phyloP scores from a whole-genome alignment of 2,329 filamentous ascomycete genomes.

The Alternaria longipes region DNA sequence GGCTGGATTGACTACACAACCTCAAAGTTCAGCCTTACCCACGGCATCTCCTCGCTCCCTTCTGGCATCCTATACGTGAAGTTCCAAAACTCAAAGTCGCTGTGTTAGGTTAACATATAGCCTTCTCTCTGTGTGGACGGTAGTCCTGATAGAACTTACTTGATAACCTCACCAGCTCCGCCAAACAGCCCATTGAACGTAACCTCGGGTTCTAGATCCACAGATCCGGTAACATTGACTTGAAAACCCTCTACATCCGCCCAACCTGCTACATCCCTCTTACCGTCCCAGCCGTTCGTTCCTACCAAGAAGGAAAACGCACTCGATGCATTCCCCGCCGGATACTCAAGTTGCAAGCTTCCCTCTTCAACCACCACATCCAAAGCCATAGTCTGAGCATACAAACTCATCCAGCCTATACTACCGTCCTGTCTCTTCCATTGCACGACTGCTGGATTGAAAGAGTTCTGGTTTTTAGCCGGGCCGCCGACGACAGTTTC shows the following conservation, averaged over 20 bases:
- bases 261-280: conserved; percentile 58
- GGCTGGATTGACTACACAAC: neutral
- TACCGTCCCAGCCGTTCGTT: conserved; percentile 55
- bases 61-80: conserved; percentile 53
- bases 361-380: conserved; percentile 30
- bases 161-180: conserved; percentile 48
- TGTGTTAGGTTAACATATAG: conserved; percentile 13
- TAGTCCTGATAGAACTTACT: conserved; percentile 38
- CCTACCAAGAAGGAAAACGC: conserved; percentile 62
- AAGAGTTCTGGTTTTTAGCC: conserved; percentile 60
- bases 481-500: conserved; percentile 66
- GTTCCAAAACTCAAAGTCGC: conserved; percentile 55
- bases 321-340: conserved; percentile 59
- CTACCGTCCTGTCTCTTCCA: conserved; percentile 56
- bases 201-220: conserved; percentile 53
- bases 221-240: conserved; percentile 58
- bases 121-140: neutral
- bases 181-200: conserved; percentile 57
- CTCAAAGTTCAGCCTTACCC: conserved; percentile 37
- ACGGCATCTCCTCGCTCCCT: conserved; percentile 36
- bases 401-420: conserved; percentile 43
- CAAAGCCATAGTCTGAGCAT: conserved; percentile 39
- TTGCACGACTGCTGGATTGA: conserved; percentile 69
- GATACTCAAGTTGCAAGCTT: conserved; percentile 63
- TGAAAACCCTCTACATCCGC: conserved; percentile 60